Evolutionary conservation across 345 rosid genomes (phyloP).

Genomic region (Draba incana): DNA sequence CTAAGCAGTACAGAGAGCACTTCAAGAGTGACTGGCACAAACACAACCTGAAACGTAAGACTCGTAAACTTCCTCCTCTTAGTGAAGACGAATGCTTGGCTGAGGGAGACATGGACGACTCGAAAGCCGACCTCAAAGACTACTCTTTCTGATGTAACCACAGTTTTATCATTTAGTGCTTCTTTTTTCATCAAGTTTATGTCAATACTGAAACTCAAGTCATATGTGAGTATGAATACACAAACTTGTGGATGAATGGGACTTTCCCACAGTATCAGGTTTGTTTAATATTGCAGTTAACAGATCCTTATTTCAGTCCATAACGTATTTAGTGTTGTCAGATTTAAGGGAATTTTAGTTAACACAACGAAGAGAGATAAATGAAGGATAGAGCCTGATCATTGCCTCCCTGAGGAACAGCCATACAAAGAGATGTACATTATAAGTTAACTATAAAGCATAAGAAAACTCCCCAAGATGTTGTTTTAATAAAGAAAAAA

Average conservation of each 20-base stretch:
- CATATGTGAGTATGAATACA: slow-evolving; percentile 15
- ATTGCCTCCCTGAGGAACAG: slow-evolving; percentile 35
- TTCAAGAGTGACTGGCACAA: slow-evolving; percentile 98
- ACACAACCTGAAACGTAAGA: slow-evolving; percentile 90
- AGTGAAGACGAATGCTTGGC: slow-evolving; percentile 76
- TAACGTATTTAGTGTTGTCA: slow-evolving; percentile 5
- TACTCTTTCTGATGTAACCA: slow-evolving; percentile 69
- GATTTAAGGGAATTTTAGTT: slow-evolving; percentile 18
- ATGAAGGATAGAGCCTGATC: slow-evolving; percentile 37
- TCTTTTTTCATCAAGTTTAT: neutral
- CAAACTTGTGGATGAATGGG: neutral
- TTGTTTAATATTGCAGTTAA: neutral
- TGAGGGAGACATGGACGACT: slow-evolving; percentile 69
- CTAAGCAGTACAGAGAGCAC: slow-evolving; percentile 86
- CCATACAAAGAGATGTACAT: slow-evolving; percentile 39
- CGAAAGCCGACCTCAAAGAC: slow-evolving; percentile 77
- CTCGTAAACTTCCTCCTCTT: slow-evolving; percentile 79
- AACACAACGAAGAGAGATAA: slow-evolving; percentile 27
- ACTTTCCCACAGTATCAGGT: neutral
- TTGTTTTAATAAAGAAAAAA: neutral
- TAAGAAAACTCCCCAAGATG: slow-evolving; percentile 29
- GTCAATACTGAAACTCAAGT: slow-evolving; percentile 3
- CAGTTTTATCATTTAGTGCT: neutral
- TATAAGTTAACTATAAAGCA: slow-evolving; percentile 28
- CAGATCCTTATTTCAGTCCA: neutral